Evolutionary conservation across 179 eudicot species (phyloP), one percentile per base, ranked within the genome.

Genomic region (Beta corolliflora): DNA sequence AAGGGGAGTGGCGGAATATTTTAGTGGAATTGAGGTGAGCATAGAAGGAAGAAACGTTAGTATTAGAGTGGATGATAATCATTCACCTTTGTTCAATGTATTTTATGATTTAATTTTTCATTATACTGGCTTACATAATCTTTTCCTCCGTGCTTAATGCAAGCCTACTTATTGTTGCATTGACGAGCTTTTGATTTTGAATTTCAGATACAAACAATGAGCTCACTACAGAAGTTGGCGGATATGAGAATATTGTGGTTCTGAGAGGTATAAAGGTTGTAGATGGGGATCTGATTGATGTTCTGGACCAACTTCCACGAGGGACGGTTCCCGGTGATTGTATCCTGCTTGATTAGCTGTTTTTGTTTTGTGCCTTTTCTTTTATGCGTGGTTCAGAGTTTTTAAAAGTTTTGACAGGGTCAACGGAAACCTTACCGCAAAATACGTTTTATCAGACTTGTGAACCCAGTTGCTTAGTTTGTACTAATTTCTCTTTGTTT

Each of bases 241-340:
- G 41, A 36, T 36, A 36, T 36, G 41, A 36, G 41, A 36, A 94
- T 80, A 87, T 96, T 77, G 82, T 80, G 56, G 98, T 94, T 79
- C 73, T 92, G 87, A 89, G 88, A 80, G 69, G 84, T 46, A 85
- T 93, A 41, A 93, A 92, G 84, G 99, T 96, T 84, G 92, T 96
- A 16, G 98, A 94, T 90, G 96, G 94, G 76, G 94, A 93, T 83
- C 86, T 89, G 79, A 89, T 92, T 77, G 97, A 96, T 80, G 92
- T 76, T 79, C 48, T 94, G 31, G 92, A 91, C 79, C 78, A 89
- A 76, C 89, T 96, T 90, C 97, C 98, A 75, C 93, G 91, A 71
- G 99, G 99, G 88, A 91, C 89, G 41, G 88, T 86, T 86, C 79
- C 88, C 86, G 98, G 98, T 82, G 99, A 96, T 82, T 96, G 99